These are phyloP conservation scores for Phytopythium delawarense DNA, from an alignment of 352 stramenopile species.

Conservation along the genomic window DNA sequence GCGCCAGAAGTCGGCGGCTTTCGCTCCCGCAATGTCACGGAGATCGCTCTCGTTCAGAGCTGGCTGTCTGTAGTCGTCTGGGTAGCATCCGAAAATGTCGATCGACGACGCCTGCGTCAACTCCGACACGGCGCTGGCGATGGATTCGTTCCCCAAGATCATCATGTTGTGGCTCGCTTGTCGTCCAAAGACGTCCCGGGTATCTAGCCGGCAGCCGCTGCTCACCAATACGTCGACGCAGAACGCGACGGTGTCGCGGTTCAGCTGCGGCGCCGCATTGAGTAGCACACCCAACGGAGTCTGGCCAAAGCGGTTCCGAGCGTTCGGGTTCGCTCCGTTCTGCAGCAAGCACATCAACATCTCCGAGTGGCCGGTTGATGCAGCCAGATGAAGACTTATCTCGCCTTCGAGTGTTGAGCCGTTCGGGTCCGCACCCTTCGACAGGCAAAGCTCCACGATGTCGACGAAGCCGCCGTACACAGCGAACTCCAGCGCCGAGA, in stretches of 20 bases:
- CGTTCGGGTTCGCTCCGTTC: conserved; percentile 49
- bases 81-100: conserved; percentile 66
- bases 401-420: conserved; percentile 50
- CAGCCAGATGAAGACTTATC: conserved; percentile 72
- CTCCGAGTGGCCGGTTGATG: conserved; percentile 28
- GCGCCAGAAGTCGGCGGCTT: conserved; percentile 18
- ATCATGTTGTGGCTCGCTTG: conserved; percentile 51
- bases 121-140: conserved; percentile 25
- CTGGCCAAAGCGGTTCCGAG: conserved; percentile 69
- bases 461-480: conserved; percentile 33
- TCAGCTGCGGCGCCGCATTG: conserved; percentile 14
- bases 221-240: conserved; percentile 53
- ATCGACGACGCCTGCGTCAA: conserved; percentile 19
- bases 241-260: conserved; percentile 23
- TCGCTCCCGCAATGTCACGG: not conserved
- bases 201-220: conserved; percentile 42
- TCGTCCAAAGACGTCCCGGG: conserved; percentile 60
- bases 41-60: conserved; percentile 12
- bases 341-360: conserved; percentile 58
- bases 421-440: conserved; percentile 66
- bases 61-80: conserved; percentile 44
- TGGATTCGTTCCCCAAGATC: conserved; percentile 30
- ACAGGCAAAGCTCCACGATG: conserved; percentile 66
- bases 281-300: conserved; percentile 55
- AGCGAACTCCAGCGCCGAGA: conserved; percentile 60